Conservation (phyloP, 306 rosid species). For the Prunus kanzakura region DNA sequence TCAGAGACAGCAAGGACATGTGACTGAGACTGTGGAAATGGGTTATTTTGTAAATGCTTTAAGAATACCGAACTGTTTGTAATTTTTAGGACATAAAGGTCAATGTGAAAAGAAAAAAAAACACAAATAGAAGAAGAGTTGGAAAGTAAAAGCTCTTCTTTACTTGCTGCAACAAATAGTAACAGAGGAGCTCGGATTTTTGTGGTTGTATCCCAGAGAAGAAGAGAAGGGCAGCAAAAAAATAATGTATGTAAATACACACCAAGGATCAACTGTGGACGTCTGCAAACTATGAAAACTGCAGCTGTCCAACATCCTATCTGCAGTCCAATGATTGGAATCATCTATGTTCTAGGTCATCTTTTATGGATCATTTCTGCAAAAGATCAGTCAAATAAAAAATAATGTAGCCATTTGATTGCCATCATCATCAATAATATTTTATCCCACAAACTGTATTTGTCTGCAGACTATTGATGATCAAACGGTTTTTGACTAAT, state of each 20-base stretch:
- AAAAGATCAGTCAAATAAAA: background rate
- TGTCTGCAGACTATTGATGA: background rate
- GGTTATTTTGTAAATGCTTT: too few relatives aligned
- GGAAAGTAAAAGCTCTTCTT: background rate
- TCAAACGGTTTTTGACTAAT: background rate
- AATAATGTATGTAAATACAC: too few relatives aligned
- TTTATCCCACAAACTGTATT: background rate
- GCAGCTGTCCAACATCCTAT: background rate
- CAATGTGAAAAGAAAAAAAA: too few relatives aligned
- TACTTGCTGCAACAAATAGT: background rate
- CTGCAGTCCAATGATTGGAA: background rate
- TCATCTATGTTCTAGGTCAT: background rate
- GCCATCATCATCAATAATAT: background rate
- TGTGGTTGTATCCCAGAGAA: background rate
- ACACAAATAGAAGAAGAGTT: background rate
- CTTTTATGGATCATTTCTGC: background rate
- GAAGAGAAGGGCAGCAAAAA: background rate
- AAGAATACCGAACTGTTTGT: background rate
- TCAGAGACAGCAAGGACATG: background rate
- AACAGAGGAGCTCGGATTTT: background rate
- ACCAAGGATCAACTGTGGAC: background rate
- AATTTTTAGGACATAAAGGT: background rate
- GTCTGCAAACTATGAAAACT: too few relatives aligned
- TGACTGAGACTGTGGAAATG: too few relatives aligned
- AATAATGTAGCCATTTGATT: background rate